Evolutionary conservation across 805 yeast genomes (phyloP), one percentile per base, ranked within the genome.

Genomic region (Ogataea siamensis): DNA sequence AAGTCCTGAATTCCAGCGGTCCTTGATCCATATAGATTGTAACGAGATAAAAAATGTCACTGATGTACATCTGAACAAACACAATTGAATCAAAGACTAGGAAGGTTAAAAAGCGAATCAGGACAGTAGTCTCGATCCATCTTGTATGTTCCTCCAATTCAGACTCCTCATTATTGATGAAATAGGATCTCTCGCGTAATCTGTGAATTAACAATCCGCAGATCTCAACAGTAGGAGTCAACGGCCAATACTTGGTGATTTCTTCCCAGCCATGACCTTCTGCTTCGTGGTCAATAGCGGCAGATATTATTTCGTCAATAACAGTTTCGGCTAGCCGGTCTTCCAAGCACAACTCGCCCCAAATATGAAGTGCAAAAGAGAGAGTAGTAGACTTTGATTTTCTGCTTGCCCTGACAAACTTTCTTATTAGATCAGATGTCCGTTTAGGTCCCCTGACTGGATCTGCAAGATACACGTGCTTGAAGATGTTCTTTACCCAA

Each of bases 231-330:
- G 91, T 79, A 3, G 95, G 88, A 15, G 76, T 66, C 10, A 76
- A 59, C 1, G 82, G 72, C 46, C 87, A 64, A n/a, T 83, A 68
- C 1, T 82, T 70, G 2, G 82, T 70, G 5, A 80, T 71, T 32
- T 72, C 74, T 13, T 71, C 70, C 87, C 87, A 84, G 32, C 73
- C 79, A 25, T 76, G 73, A 4, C 81, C 83, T 48, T 82, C 87
- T n/a, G 87, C 80, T 47, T 82, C 83, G 52, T 81, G 76, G 47
- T 84, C 93, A 47, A 85, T 72, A 1, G 88, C 82, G 45, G 80
- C 81, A 2, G 80, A 74, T 5, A 86, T 75, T 15, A 84, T 75
- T 51, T 86, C 96, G 45, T 84, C 88, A 8, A 87, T 71, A 16
- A 86, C 64, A 3, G 76, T 59, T 2, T 72, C 67, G 3, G 75